phyloP scores from a whole-genome alignment of 495 filamentous ascomycete genomes.

The Cladorrhinum samala region DNA sequence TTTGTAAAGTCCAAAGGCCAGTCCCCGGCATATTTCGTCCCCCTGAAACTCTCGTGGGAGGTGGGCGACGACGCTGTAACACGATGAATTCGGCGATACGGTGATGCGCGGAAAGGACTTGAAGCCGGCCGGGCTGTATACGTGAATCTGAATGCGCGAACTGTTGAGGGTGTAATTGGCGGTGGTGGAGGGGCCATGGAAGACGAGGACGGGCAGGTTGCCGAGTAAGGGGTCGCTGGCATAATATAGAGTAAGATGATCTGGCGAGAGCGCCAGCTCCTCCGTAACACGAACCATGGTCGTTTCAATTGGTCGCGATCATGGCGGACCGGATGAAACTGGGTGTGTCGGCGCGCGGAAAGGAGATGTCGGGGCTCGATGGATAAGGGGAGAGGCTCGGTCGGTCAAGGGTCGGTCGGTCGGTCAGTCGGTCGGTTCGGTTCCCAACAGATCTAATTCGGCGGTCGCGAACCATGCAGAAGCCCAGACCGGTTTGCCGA shows the following conservation, averaged over 20 bases:
- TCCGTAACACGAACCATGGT: constrained; percentile 63
- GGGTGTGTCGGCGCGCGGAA: too few relatives aligned
- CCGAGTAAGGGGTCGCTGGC: constrained; percentile 70
- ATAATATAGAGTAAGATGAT: constrained; percentile 74
- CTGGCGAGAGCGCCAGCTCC: constrained; percentile 62
- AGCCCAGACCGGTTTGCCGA: too few relatives aligned
- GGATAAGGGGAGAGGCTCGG: too few relatives aligned
- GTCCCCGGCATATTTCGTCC: constrained; percentile 78
- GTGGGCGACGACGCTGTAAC: constrained; percentile 85
- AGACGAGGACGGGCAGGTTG: constrained; percentile 67
- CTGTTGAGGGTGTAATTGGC: constrained; percentile 78
- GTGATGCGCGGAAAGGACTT: constrained; percentile 84
- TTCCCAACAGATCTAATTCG: too few relatives aligned
- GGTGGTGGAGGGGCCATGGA: constrained; percentile 79
- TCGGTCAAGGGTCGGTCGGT: too few relatives aligned
- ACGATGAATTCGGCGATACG: constrained; percentile 87
- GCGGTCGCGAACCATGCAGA: too few relatives aligned
- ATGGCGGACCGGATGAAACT: constrained; percentile 17
- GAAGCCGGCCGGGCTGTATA: constrained; percentile 82
- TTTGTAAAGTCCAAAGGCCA: constrained; percentile 86
- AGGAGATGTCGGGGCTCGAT: too few relatives aligned
- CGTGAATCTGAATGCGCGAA: constrained; percentile 86
- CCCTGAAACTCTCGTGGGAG: constrained; percentile 92
- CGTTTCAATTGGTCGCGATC: constrained; percentile 38
- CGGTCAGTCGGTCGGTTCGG: too few relatives aligned